A percentile compares a stretch with the other conserved stretches of the same genome.
These are phyloP conservation scores for Ophiostoma triangulosporum DNA, from an alignment of 2,329 filamentous ascomycete species.

Conservation along the genomic window DNA sequence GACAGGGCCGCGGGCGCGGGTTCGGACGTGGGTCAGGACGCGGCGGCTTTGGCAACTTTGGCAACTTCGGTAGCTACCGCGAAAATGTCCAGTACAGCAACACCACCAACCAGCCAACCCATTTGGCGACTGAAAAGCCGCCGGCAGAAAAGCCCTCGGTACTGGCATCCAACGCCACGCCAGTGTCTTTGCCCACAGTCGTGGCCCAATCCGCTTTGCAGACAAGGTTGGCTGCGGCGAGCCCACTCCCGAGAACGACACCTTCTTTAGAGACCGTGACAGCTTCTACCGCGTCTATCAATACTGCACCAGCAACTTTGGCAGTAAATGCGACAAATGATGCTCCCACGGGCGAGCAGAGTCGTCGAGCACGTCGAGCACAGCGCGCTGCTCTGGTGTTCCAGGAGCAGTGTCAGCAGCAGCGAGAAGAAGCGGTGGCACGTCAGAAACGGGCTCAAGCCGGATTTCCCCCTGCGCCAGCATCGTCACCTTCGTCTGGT, in stretches of 20 bases:
- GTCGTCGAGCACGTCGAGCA: constrained; percentile 12
- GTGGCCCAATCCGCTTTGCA: no score
- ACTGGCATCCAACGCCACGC: no score
- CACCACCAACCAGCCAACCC: neutral
- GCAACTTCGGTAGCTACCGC: neutral
- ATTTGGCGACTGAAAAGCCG: neutral
- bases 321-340: neutral
- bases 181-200: no score
- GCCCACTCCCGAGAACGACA: no score
- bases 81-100: neutral
- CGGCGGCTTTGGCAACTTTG: neutral
- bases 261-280: neutral
- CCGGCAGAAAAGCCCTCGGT: no score
- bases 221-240: no score
- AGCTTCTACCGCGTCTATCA: neutral
- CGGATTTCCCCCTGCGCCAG: neutral
- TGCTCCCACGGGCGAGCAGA: constrained; percentile 1
- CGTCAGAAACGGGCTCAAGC: constrained; percentile 7
- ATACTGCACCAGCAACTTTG: neutral
- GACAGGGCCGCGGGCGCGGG: neutral
- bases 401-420: constrained; percentile 11
- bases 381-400: constrained; percentile 12
- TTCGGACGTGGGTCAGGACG: neutral
- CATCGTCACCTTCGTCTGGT: neutral
- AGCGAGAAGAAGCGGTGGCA: constrained; percentile 9